phyloP scores from a whole-genome alignment of 345 rosid genomes.

The Rhodomyrtus tomentosa region DNA sequence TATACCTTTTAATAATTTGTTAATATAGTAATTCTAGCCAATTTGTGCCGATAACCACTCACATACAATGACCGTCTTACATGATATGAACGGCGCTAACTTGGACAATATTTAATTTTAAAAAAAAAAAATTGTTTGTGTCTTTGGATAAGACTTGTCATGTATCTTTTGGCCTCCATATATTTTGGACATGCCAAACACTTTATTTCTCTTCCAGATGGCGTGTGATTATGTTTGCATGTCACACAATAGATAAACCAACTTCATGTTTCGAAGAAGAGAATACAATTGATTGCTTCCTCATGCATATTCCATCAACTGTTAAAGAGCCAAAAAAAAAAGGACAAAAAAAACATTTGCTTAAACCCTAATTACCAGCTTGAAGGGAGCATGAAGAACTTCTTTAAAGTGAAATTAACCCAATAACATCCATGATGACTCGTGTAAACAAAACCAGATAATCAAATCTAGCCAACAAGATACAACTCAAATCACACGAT shows the following conservation, averaged over 20 bases:
- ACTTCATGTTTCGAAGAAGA: background rate
- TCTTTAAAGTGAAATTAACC: background rate
- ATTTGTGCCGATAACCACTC: too few relatives aligned
- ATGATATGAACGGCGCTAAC: too few relatives aligned
- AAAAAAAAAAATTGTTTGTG: too few relatives aligned
- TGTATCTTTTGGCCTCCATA: background rate
- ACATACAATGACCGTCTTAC: too few relatives aligned
- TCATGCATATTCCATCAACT: background rate
- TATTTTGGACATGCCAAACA: background rate
- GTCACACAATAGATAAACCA: background rate
- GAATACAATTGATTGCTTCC: background rate
- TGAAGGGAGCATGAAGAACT: background rate
- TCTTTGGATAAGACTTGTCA: background rate
- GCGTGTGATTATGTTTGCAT: background rate
- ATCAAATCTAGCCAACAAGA: background rate
- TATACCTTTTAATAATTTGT: too few relatives aligned
- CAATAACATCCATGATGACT: background rate
- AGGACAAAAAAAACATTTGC: background rate
- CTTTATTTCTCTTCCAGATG: background rate
- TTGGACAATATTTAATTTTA: too few relatives aligned
- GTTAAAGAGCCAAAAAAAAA: background rate
- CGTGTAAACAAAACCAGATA: background rate
- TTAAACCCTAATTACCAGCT: background rate
- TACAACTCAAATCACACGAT: background rate
- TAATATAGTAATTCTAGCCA: too few relatives aligned